Conservation (phyloP, 179 eudicot species). For the Gypsophila paniculata region DNA sequence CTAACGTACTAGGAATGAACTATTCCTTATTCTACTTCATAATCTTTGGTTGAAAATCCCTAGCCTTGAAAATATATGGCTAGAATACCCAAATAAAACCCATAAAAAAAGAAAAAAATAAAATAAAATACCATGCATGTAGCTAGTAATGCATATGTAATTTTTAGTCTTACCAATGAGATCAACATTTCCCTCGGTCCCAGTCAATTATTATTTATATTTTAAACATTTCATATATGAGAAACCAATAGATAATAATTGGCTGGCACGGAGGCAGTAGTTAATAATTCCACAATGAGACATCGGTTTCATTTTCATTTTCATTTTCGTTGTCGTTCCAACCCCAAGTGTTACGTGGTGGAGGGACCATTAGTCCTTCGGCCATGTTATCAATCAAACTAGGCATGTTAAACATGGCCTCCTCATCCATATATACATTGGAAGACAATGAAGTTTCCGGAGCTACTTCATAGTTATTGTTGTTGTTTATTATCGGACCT, state of each 20-base stretch:
- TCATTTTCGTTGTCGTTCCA: constrained; percentile 30
- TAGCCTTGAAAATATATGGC: neutral
- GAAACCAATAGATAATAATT: too few species aligned
- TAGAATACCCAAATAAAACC: neutral
- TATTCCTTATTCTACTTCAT: neutral
- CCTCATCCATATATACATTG: constrained; percentile 33
- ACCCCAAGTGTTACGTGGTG: constrained; percentile 27
- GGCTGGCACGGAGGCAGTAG: neutral
- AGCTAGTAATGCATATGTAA: neutral
- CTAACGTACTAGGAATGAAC: neutral
- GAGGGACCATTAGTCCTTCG: constrained; percentile 41
- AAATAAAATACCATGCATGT: neutral
- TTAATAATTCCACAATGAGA: constrained; percentile 36
- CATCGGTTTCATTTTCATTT: constrained; percentile 27
- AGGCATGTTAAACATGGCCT: constrained; percentile 40
- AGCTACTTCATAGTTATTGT: neutral
- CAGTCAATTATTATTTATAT: too few species aligned
- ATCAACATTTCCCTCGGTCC: too few species aligned
- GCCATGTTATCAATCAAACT: constrained; percentile 39
- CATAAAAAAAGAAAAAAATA: neutral
- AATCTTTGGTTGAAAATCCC: constrained; percentile 2
- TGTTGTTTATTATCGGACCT: neutral
- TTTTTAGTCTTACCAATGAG: too few species aligned
- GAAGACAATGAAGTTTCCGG: neutral
- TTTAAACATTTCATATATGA: too few species aligned